Evolutionary conservation across 352 stramenopile genomes (phyloP), one percentile per base, ranked within the genome.

Genomic region (Blastocystis sp.): DNA sequence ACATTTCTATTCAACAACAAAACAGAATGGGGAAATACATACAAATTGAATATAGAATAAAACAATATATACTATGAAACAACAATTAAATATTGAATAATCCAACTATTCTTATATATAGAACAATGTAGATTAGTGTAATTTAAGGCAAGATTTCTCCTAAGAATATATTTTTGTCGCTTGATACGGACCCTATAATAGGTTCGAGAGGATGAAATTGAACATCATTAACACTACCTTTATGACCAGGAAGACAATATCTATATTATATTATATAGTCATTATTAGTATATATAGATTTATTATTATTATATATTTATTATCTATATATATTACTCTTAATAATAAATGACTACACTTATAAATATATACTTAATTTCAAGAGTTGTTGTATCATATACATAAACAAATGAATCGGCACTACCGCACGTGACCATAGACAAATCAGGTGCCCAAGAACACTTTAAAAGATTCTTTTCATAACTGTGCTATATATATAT

Each of bases 181-280:
- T 79, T 55, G 76, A 74, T 64, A 78, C 82, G 7, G 79, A 86
- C 42, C 77, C 77, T 31, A 86, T 68, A 45, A 86, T 84, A 9
- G 76, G 49, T 18, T 59, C 49, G 27, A 59, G 46, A n/a, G 79
- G 77, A 52, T 86, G 79, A 59, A 86, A 86, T 18, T 72, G 66
- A 9, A 73, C 79, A 48, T 82, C 78, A 65, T 86, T 86, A 55
- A 86, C 79, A 67, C 74, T 80, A 40, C 75, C 76, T 35, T 68
- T 75, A 68, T 86, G 79, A 24, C 78, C 79, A 35, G 78, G 78
- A 35, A 86, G 46, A 31, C 81, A 73, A 68, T 84, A 84, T 37
- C 76, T 76, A 47, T 81, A 59, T 25, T 73, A 74, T 13, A 77
- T 73, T 19, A 72, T 76, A 41, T 79, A 71, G 28, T 31, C 33